Evolutionary conservation across 345 rosid genomes (phyloP), one percentile per base, ranked within the genome.

Genomic region (Eucalyptus erythrocorys): DNA sequence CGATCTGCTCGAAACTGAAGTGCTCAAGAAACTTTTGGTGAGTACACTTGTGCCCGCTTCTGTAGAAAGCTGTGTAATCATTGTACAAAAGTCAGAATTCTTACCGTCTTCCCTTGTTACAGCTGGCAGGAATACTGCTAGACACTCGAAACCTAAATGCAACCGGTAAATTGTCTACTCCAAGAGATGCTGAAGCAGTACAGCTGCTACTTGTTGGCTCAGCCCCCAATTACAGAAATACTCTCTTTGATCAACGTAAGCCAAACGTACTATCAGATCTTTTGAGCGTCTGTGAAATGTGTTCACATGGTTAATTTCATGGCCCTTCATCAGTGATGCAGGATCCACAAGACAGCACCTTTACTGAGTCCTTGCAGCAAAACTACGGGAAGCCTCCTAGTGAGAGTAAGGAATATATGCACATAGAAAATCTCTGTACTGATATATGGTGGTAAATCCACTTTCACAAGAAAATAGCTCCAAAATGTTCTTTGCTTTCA

Each of bases 151-250:
- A 94, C 87, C 90, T 94, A 87, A 91, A 91, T 88, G 90, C 90
- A 85, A 81, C 89, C 15, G 90, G 88, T 88, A 90, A 90, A 59
- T 51, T 89, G 40, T 89, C 93, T 80, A 89, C 86, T 89, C 86
- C 92, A 16, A 95, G 96, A 93, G 97, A 93, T 90, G 91, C 95
- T 14, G 95, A 93, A 88, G 97, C 97, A 90, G 94, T 95, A 85
- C 95, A 92, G 90, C 90, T 95, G 84, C 93, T 94, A 30, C 90
- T 91, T 47, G 95, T 91, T 87, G 94, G 95, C 40, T 93, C 92
- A 50, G 85, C 93, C 57, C 94, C 95, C 26, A 92, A 89, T 88
- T 94, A 92, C 89, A 88, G 93, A 90, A 89, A 90, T 88, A 53
- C 81, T 87, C 90, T 95, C 48, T 95, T 87, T 61, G 91, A 92